phyloP scores from a whole-genome alignment of 495 filamentous ascomycete genomes.

The Xylaria scruposa region DNA sequence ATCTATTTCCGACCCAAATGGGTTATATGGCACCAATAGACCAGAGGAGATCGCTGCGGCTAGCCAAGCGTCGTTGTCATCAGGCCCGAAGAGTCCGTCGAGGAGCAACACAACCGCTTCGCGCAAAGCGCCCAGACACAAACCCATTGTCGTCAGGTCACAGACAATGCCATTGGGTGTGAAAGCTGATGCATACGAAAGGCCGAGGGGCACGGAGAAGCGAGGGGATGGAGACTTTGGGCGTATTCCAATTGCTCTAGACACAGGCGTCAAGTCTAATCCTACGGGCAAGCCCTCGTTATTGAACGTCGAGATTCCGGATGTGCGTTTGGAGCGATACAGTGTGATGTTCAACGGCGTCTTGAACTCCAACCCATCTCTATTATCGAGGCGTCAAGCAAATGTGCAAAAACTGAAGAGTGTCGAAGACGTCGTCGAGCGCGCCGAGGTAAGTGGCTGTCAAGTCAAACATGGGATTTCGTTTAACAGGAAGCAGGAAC shows the following conservation, averaged over 20 bases:
- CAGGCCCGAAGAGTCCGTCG: slow-evolving; percentile 25
- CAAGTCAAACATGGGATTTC: background rate
- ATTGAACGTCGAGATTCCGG: slow-evolving; percentile 82
- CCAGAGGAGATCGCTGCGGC: slow-evolving; percentile 1
- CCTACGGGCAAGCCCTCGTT: slow-evolving; percentile 32
- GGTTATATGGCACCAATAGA: slow-evolving; percentile 25
- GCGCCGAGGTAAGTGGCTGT: slow-evolving; percentile 38
- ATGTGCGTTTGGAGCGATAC: slow-evolving; percentile 83
- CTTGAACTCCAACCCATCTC: slow-evolving; percentile 58
- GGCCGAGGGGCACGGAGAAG: slow-evolving; percentile 18
- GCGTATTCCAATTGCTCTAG: slow-evolving; percentile 27
- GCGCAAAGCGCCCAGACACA: slow-evolving; percentile 43
- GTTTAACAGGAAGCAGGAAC: slow-evolving; percentile 27
- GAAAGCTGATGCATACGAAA: slow-evolving; percentile 16
- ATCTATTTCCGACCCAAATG: slow-evolving; percentile 26
- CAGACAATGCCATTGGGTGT: slow-evolving; percentile 41
- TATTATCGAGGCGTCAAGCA: slow-evolving; percentile 72
- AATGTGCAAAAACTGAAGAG: slow-evolving; percentile 68
- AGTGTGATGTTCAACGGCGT: slow-evolving; percentile 92
- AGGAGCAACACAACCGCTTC: slow-evolving; percentile 49
- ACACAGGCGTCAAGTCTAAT: slow-evolving; percentile 20
- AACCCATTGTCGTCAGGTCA: slow-evolving; percentile 46
- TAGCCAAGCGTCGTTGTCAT: background rate
- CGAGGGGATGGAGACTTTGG: slow-evolving; percentile 27
- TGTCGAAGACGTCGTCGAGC: slow-evolving; percentile 52